Conservation (phyloP, 768 basidiomycete genomes). For the Botryobasidium botryosum region DNA sequence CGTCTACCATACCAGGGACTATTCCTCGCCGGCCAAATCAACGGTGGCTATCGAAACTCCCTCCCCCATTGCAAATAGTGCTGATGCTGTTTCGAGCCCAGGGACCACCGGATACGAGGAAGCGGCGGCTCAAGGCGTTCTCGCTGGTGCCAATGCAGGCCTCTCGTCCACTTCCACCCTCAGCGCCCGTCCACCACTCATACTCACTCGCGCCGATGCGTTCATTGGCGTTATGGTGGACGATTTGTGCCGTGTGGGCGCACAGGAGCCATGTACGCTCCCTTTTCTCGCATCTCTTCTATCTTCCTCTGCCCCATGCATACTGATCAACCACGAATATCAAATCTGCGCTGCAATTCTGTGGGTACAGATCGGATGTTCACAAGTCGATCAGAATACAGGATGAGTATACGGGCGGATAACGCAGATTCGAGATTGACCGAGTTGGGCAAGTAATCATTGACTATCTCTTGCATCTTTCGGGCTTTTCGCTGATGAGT, state of each 20-base stretch:
- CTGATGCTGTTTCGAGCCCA: constrained; percentile 15
- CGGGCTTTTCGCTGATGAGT: not conserved
- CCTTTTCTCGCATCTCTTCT: not conserved
- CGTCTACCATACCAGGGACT: constrained; percentile 39
- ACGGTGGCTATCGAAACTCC: constrained; percentile 28
- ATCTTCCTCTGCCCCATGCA: not conserved
- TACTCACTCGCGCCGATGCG: constrained; percentile 68
- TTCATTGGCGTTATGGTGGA: constrained; percentile 87
- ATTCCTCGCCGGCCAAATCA: constrained; percentile 83
- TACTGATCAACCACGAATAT: not conserved
- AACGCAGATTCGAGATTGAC: constrained; percentile 79
- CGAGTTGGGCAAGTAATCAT: constrained; percentile 35
- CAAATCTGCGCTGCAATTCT: not conserved
- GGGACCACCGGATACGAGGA: constrained; percentile 92
- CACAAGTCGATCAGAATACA: constrained; percentile 78
- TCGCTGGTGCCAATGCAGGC: constrained; percentile 82
- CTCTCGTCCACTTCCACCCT: constrained; percentile 39
- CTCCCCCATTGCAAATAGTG: not conserved
- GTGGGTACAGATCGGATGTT: constrained; percentile 67
- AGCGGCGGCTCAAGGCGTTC: constrained; percentile 76
- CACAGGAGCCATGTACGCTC: constrained; percentile 73
- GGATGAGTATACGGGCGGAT: constrained; percentile 74
- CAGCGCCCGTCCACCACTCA: constrained; percentile 39
- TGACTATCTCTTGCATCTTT: not conserved
- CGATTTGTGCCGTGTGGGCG: constrained; percentile 74